These are phyloP conservation scores for Striga hermonthica DNA, from an alignment of 305 asterid genomes.

Conservation along the genomic window DNA sequence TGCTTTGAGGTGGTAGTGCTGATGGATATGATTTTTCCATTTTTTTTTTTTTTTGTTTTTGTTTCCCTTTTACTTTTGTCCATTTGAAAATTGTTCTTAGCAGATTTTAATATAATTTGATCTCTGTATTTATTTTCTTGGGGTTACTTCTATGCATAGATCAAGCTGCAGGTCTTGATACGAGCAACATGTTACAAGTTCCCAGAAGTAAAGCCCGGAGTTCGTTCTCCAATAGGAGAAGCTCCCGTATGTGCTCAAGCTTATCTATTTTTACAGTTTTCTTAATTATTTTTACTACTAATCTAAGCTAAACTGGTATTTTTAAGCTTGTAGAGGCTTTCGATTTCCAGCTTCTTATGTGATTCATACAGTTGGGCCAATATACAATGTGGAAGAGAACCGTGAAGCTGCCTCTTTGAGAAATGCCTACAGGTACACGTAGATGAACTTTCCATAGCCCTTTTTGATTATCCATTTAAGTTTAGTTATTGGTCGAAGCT, in stretches of 20 bases:
- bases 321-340: conserved; percentile 60
- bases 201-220: conserved; percentile 70
- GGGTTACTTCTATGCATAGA: conserved; percentile 59
- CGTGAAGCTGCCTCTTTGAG: conserved; percentile 63
- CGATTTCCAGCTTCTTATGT: conserved; percentile 87
- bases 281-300: conserved; percentile 19
- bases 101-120: conserved; percentile 9
- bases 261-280: not conserved
- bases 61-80: not conserved
- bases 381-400: conserved; percentile 53
- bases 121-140: conserved; percentile 17
- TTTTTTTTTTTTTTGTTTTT: conserved; percentile 29
- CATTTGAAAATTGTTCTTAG: conserved; percentile 13
- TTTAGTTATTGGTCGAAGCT: conserved; percentile 21
- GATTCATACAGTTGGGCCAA: conserved; percentile 95
- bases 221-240: conserved; percentile 95
- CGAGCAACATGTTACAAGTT: conserved; percentile 66
- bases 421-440: conserved; percentile 68
- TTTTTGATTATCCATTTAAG: conserved; percentile 1
- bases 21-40: conserved; percentile 83
- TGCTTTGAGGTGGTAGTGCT: conserved; percentile 97
- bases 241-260: conserved; percentile 50
- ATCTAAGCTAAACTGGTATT: conserved; percentile 28
- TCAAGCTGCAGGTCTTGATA: conserved; percentile 90
- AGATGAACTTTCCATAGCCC: conserved; percentile 18